phyloP scores from a whole-genome alignment of 768 basidiomycete species.

The Lactarius pseudohatsudake region DNA sequence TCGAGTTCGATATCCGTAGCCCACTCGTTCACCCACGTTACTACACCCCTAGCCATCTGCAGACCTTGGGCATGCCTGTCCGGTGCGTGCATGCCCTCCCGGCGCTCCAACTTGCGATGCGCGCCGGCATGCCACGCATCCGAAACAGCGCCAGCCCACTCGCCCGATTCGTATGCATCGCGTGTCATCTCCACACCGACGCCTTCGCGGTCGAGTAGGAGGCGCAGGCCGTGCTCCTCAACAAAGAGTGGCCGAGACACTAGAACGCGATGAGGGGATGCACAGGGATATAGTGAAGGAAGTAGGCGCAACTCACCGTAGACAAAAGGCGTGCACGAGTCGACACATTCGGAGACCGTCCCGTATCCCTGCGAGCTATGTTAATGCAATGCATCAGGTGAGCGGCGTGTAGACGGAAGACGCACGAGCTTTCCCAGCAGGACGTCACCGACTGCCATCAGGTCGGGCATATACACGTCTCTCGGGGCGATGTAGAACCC shows the following conservation, averaged over 20 bases:
- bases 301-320: slow-evolving; percentile 49
- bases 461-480: slow-evolving; percentile 81
- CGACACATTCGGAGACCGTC: slow-evolving; percentile 77
- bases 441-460: slow-evolving; percentile 72
- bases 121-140: slow-evolving; percentile 57
- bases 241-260: slow-evolving; percentile 79
- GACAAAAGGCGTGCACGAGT: slow-evolving; percentile 73
- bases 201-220: slow-evolving; percentile 61
- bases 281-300: not conserved
- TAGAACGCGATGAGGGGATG: slow-evolving; percentile 31
- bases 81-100: slow-evolving; percentile 42
- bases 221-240: slow-evolving; percentile 74
- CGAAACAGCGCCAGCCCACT: slow-evolving; percentile 61
- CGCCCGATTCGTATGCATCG: slow-evolving; percentile 64
- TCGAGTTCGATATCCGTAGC: not conserved
- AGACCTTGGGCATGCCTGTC: slow-evolving; percentile 44
- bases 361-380: slow-evolving; percentile 65
- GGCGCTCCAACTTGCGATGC: slow-evolving; percentile 50
- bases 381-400: slow-evolving; percentile 8
- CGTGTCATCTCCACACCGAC: slow-evolving; percentile 69
- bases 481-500: slow-evolving; percentile 73
- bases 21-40: slow-evolving; percentile 50
- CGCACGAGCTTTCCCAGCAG: slow-evolving; percentile 74
- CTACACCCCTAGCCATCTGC: slow-evolving; percentile 48
- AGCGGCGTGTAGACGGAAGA: slow-evolving; percentile 17